Percentiles rank a stretch among this genome's conserved stretches.
Conservation (phyloP, 352 stramenopile species). For the Bremia lactucae region DNA sequence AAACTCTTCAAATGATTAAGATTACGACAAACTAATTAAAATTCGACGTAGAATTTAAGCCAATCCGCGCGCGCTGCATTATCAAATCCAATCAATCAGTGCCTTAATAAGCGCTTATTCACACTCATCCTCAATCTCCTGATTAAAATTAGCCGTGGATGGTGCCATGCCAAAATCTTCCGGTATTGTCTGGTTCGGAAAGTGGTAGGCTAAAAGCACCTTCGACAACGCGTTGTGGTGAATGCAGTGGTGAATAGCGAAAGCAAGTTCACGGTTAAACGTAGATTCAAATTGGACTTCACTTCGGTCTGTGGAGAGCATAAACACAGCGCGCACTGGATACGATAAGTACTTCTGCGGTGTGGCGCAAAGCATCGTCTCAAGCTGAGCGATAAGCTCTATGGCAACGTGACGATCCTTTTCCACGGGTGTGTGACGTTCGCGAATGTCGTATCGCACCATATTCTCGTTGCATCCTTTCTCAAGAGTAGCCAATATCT, state of each 20-base stretch:
- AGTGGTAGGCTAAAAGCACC: conserved; percentile 58
- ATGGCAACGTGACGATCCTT: conserved; percentile 40
- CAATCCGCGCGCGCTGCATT: conserved; percentile 4
- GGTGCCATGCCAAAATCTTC: conserved; percentile 60
- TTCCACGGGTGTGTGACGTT: conserved; percentile 58
- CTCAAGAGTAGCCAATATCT: conserved; percentile 13
- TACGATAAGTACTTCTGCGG: conserved; percentile 15
- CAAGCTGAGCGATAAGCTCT: conserved; percentile 42
- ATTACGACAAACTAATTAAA: too few species aligned
- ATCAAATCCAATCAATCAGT: too few species aligned
- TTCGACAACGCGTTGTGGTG: conserved; percentile 81
- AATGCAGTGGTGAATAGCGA: conserved; percentile 79
- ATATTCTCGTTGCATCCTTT: conserved; percentile 3
- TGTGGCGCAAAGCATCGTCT: conserved; percentile 20
- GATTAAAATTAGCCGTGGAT: conserved; percentile 57
- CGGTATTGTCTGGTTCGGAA: conserved; percentile 35
- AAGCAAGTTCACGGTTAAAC: conserved; percentile 65
- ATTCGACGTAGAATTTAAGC: neutral
- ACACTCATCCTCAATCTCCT: too few species aligned
- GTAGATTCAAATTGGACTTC: conserved; percentile 67
- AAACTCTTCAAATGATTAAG: too few species aligned
- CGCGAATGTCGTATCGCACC: conserved; percentile 62
- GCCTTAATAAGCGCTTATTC: too few species aligned
- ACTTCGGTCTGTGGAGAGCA: conserved; percentile 59
- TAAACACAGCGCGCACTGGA: conserved; percentile 50